These are phyloP conservation scores for Aspergillus sparsus DNA, from an alignment of 495 filamentous ascomycete genomes.

Conservation along the genomic window DNA sequence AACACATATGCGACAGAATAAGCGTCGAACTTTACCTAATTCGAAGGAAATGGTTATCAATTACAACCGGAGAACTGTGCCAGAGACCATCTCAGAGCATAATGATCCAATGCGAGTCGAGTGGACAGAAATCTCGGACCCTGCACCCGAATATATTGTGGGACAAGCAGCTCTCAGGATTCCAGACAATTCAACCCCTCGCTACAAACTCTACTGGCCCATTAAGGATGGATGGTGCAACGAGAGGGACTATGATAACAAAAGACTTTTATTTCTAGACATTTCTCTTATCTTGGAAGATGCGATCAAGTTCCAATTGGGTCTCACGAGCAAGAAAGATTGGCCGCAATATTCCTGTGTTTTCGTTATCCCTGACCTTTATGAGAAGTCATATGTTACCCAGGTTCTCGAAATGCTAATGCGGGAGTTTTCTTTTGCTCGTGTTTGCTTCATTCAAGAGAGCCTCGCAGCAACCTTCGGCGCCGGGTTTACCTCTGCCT, in stretches of 20 bases:
- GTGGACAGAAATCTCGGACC: conserved; percentile 84
- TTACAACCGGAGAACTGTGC: conserved; percentile 78
- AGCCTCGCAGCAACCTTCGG: conserved; percentile 92
- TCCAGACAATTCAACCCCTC: conserved; percentile 83
- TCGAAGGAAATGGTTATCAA: conserved; percentile 92
- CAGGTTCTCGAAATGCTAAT: conserved; percentile 79
- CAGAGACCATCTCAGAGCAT: conserved; percentile 86
- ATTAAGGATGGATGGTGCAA: conserved; percentile 85
- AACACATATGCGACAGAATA: conserved; percentile 85
- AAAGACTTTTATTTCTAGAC: conserved; percentile 76
- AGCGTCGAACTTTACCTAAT: conserved; percentile 89
- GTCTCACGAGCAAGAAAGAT: conserved; percentile 72
- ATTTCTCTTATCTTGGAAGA: conserved; percentile 84
- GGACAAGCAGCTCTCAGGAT: conserved; percentile 82
- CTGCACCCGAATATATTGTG: conserved; percentile 70
- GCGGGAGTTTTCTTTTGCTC: conserved; percentile 82
- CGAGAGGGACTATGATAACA: conserved; percentile 79
- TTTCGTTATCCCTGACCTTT: conserved; percentile 92
- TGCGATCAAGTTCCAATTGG: conserved; percentile 79
- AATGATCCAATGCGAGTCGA: conserved; percentile 91
- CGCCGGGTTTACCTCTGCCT: conserved; percentile 89
- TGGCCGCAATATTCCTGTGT: conserved; percentile 91
- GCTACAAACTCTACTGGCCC: conserved; percentile 91
- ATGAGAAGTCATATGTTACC: conserved; percentile 90
- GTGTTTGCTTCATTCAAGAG: conserved; percentile 92